phyloP scores from a whole-genome alignment of 176 grass and related monocot species.

The Rhynchospora tenuis region DNA sequence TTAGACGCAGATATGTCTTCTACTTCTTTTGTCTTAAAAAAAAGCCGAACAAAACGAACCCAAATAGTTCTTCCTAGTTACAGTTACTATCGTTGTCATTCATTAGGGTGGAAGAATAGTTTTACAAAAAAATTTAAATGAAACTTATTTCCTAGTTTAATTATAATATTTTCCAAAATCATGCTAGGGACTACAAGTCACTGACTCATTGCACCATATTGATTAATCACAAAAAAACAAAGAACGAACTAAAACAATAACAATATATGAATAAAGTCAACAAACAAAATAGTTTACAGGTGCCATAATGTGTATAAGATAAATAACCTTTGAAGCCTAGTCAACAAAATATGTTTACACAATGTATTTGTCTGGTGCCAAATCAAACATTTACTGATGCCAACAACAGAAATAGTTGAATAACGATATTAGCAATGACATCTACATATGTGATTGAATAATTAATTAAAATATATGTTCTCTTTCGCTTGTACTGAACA shows the following conservation, averaged over 20 bases:
- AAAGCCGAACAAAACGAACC: not conserved
- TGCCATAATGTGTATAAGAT: not conserved
- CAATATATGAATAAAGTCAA: not conserved
- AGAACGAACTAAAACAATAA: not conserved
- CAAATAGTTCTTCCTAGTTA: not conserved
- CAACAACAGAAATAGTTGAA: not conserved
- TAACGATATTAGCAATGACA: not conserved
- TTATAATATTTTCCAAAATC: not conserved
- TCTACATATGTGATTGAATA: not conserved
- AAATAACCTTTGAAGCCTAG: not conserved
- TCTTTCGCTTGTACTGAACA: conserved; percentile 27
- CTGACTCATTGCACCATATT: too few relatives aligned
- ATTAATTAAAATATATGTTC: conserved; percentile 3
- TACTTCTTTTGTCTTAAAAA: not conserved
- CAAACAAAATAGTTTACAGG: not conserved
- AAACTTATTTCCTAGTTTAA: not conserved
- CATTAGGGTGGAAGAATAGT: too few relatives aligned
- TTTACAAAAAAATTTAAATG: too few relatives aligned
- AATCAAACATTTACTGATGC: not conserved
- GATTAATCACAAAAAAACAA: not conserved
- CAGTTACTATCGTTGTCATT: not conserved
- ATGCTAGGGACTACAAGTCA: not conserved
- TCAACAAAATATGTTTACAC: not conserved
- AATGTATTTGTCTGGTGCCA: not conserved
- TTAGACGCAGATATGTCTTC: not conserved